Percentiles rank a stretch among this genome's conserved stretches.
phyloP scores from a whole-genome alignment of 2,329 filamentous ascomycete genomes.

The Metarhizium sp. region DNA sequence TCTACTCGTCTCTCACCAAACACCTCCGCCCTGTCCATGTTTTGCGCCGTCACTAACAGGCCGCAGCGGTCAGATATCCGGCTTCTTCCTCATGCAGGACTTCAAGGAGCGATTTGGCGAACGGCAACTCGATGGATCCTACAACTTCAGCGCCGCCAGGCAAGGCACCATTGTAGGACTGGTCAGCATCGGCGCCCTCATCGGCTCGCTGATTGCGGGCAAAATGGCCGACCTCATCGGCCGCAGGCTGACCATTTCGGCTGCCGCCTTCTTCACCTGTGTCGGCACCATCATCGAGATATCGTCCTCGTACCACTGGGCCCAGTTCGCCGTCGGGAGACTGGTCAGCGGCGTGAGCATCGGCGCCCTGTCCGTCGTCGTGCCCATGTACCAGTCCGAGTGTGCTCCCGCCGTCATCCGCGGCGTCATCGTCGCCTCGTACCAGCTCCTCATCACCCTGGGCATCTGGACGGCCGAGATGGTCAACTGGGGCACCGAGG shows the following conservation, averaged over 20 bases:
- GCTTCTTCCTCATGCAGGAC: slow-evolving; percentile 52
- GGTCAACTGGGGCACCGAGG: slow-evolving; percentile 52
- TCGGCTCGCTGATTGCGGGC: slow-evolving; percentile 49
- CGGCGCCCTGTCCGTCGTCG: slow-evolving; percentile 52
- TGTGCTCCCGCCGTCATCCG: slow-evolving; percentile 55
- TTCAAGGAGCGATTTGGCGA: slow-evolving; percentile 46
- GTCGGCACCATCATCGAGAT: slow-evolving; percentile 57
- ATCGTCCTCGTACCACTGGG: slow-evolving; percentile 45
- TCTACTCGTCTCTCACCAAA: neutral
- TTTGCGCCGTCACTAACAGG: neutral
- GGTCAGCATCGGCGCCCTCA: slow-evolving; percentile 49
- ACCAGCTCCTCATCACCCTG: slow-evolving; percentile 61
- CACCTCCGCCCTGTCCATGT: neutral
- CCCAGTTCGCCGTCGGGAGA: slow-evolving; percentile 55
- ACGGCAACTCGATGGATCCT: slow-evolving; percentile 24
- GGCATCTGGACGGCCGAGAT: slow-evolving; percentile 53
- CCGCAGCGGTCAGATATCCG: slow-evolving; percentile 47
- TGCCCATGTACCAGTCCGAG: slow-evolving; percentile 62
- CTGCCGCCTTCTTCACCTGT: slow-evolving; percentile 52
- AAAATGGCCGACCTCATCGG: slow-evolving; percentile 53
- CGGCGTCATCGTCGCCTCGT: slow-evolving; percentile 52
- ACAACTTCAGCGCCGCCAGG: slow-evolving; percentile 46
- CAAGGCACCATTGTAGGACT: slow-evolving; percentile 55
- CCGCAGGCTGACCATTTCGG: slow-evolving; percentile 52
- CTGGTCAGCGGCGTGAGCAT: slow-evolving; percentile 59